These are phyloP conservation scores for Lepidium sativum DNA, from an alignment of 345 rosid species.

Conservation along the genomic window DNA sequence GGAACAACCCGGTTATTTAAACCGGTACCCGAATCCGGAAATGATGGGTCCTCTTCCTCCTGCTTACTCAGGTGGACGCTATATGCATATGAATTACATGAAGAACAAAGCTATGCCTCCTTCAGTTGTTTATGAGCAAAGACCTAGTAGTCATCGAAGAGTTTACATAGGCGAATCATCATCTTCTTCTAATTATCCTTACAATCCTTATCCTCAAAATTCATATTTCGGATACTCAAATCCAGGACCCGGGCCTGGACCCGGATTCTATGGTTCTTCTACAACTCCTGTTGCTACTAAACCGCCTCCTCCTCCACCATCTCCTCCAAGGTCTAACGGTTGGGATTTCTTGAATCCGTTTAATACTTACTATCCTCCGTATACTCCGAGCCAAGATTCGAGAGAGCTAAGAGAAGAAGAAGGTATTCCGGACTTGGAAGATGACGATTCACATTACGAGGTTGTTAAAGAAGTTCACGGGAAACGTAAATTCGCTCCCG, in stretches of 20 bases:
- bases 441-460: slow-evolving; percentile 55
- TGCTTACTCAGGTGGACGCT: slow-evolving; percentile 28
- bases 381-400: slow-evolving; percentile 59
- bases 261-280: slow-evolving; percentile 32
- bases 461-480: slow-evolving; percentile 63
- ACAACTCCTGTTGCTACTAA: slow-evolving; percentile 32
- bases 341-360: slow-evolving; percentile 83
- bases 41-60: slow-evolving; percentile 19
- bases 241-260: slow-evolving; percentile 23
- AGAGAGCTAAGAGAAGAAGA: slow-evolving; percentile 82
- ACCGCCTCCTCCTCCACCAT: slow-evolving; percentile 77
- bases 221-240: slow-evolving; percentile 33
- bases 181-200: slow-evolving; percentile 23
- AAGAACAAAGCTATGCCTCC: slow-evolving; percentile 55
- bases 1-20: slow-evolving; percentile 20
- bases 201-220: slow-evolving; percentile 24
- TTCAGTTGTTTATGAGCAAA: slow-evolving; percentile 55
- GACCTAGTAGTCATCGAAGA: slow-evolving; percentile 45
- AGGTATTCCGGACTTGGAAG: slow-evolving; percentile 95
- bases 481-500: slow-evolving; percentile 32
- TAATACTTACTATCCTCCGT: slow-evolving; percentile 40
- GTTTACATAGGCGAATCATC: slow-evolving; percentile 59
- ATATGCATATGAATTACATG: slow-evolving; percentile 73
- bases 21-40: slow-evolving; percentile 27
- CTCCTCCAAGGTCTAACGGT: slow-evolving; percentile 55